These are phyloP conservation scores for Periconia macrospinosa DNA, from an alignment of 2,329 filamentous ascomycete genomes.

Conservation along the genomic window DNA sequence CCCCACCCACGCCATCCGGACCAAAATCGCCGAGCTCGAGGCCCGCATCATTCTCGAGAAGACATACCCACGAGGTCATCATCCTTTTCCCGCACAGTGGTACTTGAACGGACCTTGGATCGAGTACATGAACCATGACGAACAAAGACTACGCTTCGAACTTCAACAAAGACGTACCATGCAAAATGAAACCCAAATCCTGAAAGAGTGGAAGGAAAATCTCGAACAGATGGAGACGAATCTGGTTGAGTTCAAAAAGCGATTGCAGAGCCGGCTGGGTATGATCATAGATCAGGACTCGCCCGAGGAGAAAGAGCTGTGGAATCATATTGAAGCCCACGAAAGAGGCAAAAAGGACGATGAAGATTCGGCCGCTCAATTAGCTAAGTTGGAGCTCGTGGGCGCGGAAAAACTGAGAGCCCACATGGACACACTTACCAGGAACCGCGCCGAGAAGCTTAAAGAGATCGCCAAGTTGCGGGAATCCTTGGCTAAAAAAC, in stretches of 20 bases:
- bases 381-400: background rate
- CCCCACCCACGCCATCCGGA: background rate
- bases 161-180: background rate
- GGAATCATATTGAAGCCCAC: background rate
- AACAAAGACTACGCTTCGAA: background rate
- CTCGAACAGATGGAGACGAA: conserved; percentile 2
- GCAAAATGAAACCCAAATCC: background rate
- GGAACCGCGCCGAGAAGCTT: background rate
- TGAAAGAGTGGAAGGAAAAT: background rate
- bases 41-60: conserved; percentile 6
- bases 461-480: too few species aligned
- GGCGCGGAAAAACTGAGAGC: background rate
- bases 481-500: too few species aligned
- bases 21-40: conserved; percentile 5
- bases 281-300: background rate
- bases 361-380: background rate
- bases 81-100: background rate
- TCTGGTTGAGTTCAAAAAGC: conserved; percentile 1
- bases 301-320: background rate
- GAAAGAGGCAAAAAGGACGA: background rate
- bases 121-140: background rate
- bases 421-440: background rate
- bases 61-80: background rate
- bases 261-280: background rate
- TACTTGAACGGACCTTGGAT: background rate